phyloP scores from a whole-genome alignment of 352 stramenopile genomes.

The Salisapilia sapeloensis region DNA sequence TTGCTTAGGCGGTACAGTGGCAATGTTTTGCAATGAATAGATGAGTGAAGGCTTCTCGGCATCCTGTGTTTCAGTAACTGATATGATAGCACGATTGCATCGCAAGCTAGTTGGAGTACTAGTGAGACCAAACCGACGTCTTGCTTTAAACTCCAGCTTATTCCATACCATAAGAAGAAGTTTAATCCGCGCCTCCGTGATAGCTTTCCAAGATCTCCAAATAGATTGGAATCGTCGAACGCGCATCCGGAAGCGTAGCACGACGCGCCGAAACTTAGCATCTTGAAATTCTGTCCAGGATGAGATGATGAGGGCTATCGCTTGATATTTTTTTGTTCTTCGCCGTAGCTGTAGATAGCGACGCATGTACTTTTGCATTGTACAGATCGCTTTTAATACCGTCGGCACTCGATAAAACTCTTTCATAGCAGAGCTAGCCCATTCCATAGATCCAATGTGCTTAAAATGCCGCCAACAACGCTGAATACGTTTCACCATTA shows the following conservation, averaged over 20 bases:
- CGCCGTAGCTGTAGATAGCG: constrained; percentile 17
- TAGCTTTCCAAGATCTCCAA: constrained; percentile 46
- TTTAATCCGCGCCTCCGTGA: constrained; percentile 58
- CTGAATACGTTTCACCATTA: constrained; percentile 40
- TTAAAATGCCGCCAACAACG: constrained; percentile 30
- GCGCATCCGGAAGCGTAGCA: constrained; percentile 56
- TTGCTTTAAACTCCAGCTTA: constrained; percentile 40
- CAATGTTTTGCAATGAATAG: too few relatives aligned
- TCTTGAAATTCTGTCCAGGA: constrained; percentile 70
- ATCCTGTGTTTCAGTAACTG: constrained; percentile 1
- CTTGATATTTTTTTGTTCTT: constrained; percentile 4
- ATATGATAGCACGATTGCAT: constrained; percentile 1
- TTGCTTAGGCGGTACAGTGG: too few relatives aligned
- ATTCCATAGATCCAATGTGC: too few relatives aligned
- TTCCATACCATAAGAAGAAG: constrained; percentile 46
- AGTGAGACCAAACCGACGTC: constrained; percentile 16
- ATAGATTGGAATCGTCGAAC: constrained; percentile 60
- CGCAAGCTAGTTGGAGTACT: constrained; percentile 1
- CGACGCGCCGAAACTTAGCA: constrained; percentile 65
- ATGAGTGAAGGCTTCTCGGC: background rate
- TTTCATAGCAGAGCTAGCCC: too few relatives aligned
- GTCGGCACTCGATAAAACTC: constrained; percentile 30
- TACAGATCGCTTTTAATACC: constrained; percentile 18
- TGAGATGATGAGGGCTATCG: constrained; percentile 38
- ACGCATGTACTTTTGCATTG: constrained; percentile 21